Conservation (phyloP, 1,284 basidiomycete species). For the Earliella scabrosa region DNA sequence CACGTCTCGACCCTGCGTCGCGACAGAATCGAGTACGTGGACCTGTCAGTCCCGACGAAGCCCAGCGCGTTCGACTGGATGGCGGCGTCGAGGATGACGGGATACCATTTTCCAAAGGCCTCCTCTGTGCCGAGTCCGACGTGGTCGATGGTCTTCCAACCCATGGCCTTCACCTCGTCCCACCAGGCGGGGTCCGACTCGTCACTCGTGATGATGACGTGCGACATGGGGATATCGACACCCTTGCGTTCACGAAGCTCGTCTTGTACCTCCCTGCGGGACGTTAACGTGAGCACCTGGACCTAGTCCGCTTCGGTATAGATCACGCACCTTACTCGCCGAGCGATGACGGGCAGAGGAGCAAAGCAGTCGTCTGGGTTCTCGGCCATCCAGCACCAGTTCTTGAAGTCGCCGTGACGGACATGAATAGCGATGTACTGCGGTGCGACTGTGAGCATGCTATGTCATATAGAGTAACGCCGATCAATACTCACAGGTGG, state of each 20-base stretch:
- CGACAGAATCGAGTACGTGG: conserved; percentile 72
- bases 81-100: conserved; percentile 69
- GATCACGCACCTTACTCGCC: conserved; percentile 48
- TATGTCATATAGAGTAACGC: conserved; percentile 27
- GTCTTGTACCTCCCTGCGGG: conserved; percentile 55
- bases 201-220: conserved; percentile 76
- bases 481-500: conserved; percentile 42
- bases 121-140: conserved; percentile 49
- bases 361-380: conserved; percentile 62
- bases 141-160: conserved; percentile 69
- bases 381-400: conserved; percentile 48
- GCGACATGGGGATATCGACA: conserved; percentile 46
- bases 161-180: conserved; percentile 56
- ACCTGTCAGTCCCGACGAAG: conserved; percentile 71
- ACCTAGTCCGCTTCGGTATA: not conserved
- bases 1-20: conserved; percentile 66
- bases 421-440: conserved; percentile 69
- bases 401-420: conserved; percentile 64
- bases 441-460: not conserved
- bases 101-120: conserved; percentile 63
- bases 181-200: conserved; percentile 71
- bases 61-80: conserved; percentile 68
- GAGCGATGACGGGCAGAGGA: conserved; percentile 56
- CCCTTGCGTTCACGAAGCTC: conserved; percentile 56
- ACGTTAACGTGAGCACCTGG: too few relatives aligned